These are phyloP conservation scores for Toxoplasma gondii DNA, from an alignment of 169 alveolate genomes.

Conservation along the genomic window DNA sequence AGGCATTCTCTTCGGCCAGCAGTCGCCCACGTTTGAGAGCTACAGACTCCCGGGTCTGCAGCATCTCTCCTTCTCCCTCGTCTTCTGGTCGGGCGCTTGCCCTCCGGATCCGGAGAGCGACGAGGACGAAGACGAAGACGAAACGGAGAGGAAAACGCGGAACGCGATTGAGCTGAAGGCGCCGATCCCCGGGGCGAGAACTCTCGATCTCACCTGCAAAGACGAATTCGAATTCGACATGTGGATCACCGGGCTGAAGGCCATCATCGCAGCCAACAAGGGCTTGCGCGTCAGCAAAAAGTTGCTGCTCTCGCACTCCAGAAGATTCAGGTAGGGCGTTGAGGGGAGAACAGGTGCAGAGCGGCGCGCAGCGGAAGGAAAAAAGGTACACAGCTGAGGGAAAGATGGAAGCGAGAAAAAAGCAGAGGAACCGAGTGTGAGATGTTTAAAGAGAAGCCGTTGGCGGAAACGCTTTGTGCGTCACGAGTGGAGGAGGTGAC, in stretches of 20 bases:
- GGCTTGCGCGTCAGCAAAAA: conserved; percentile 71
- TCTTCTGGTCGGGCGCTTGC: conserved; percentile 39
- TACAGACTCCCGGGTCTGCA: conserved; percentile 74
- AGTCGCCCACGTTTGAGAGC: conserved; percentile 71
- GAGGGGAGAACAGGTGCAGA: not conserved
- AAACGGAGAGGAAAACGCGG: not conserved
- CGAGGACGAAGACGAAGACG: conserved; percentile 12
- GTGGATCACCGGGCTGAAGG: conserved; percentile 72
- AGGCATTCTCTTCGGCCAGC: conserved; percentile 76
- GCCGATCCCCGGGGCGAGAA: conserved; percentile 32
- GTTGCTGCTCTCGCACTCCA: conserved; percentile 73
- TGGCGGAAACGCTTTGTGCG: too few relatives aligned
- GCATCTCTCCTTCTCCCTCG: conserved; percentile 77
- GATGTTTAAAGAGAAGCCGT: too few relatives aligned
- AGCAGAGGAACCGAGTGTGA: too few relatives aligned
- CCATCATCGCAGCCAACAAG: conserved; percentile 64
- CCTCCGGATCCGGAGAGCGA: conserved; percentile 8
- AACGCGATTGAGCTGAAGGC: not conserved
- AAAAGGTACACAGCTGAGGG: not conserved
- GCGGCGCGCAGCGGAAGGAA: not conserved
- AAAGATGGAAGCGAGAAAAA: not conserved
- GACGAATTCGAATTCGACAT: conserved; percentile 75
- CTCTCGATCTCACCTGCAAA: conserved; percentile 79
- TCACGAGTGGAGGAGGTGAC: too few relatives aligned
- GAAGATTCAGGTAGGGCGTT: conserved; percentile 62